Conservation (phyloP, 805 yeast species). For the Candida chilensis region DNA sequence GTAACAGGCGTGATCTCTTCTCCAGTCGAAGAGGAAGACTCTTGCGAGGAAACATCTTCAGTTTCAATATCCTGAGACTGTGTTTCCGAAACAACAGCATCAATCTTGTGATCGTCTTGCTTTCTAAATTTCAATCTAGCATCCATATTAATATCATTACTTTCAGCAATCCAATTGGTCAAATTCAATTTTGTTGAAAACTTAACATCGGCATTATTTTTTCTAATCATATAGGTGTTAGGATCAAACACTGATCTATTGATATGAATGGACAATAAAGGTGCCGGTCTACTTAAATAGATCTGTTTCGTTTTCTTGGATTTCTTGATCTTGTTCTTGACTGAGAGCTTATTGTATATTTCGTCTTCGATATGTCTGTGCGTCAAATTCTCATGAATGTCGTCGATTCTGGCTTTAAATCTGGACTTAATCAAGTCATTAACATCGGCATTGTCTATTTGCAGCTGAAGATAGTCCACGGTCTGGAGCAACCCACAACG, state of each 20-base stretch:
- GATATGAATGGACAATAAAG: slow-evolving; percentile 75
- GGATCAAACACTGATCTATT: slow-evolving; percentile 93
- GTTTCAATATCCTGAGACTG: slow-evolving; percentile 6
- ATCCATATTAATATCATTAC: slow-evolving; percentile 65
- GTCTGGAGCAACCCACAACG: slow-evolving; percentile 75
- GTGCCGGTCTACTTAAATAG: slow-evolving; percentile 72
- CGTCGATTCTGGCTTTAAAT: slow-evolving; percentile 32
- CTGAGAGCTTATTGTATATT: slow-evolving; percentile 62
- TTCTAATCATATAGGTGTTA: slow-evolving; percentile 70
- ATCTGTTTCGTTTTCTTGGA: slow-evolving; percentile 81
- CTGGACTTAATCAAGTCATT: slow-evolving; percentile 17
- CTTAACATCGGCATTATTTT: slow-evolving; percentile 74
- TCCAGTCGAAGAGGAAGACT: not conserved
- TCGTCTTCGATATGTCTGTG: slow-evolving; percentile 75
- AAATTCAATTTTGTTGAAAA: slow-evolving; percentile 68
- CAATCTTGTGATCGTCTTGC: slow-evolving; percentile 29
- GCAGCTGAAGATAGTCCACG: slow-evolving; percentile 33
- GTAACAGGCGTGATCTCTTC: not conserved
- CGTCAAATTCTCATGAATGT: slow-evolving; percentile 42
- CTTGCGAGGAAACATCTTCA: not conserved
- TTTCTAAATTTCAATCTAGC: slow-evolving; percentile 70
- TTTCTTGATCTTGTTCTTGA: slow-evolving; percentile 65
- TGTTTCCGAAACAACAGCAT: too few relatives aligned
- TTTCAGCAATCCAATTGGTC: slow-evolving; percentile 59
- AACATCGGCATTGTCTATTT: slow-evolving; percentile 13